Conservation (phyloP, 208 protist genomes). For the Leishmania lainsoni region DNA sequence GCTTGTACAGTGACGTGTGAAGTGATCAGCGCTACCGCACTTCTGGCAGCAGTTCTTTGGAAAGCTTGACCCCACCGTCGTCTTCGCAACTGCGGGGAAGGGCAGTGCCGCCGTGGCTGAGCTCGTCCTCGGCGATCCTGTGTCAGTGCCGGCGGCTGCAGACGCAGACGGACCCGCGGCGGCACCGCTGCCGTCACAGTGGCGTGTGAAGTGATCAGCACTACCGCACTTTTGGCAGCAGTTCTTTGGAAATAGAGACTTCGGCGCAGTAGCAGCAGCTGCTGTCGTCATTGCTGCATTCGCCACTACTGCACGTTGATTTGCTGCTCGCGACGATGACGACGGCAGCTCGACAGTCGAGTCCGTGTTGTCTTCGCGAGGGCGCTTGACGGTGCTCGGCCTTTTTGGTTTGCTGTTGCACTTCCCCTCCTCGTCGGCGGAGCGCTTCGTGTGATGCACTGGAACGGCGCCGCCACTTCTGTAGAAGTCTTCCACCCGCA, state of each 20-base stretch:
- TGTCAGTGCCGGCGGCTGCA: slow-evolving; percentile 2
- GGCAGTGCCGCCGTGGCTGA: background rate
- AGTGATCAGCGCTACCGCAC: slow-evolving; percentile 48
- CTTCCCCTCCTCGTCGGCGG: background rate
- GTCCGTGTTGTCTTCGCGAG: background rate
- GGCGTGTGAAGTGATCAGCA: slow-evolving; percentile 44
- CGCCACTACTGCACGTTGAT: background rate
- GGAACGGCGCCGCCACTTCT: slow-evolving; percentile 55
- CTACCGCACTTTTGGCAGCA: slow-evolving; percentile 55
- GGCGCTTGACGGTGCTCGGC: background rate
- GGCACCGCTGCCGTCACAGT: slow-evolving; percentile 39
- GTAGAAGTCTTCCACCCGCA: slow-evolving; percentile 66
- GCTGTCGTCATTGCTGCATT: background rate
- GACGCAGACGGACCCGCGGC: background rate
- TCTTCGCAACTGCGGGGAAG: no score
- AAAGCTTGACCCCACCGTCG: slow-evolving; percentile 3
- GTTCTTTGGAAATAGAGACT: slow-evolving; percentile 35
- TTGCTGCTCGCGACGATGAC: background rate
- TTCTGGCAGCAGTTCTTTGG: slow-evolving; percentile 52
- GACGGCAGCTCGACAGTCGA: background rate
- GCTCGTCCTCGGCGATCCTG: background rate
- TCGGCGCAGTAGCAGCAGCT: background rate
- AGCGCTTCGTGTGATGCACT: slow-evolving; percentile 25
- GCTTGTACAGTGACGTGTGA: slow-evolving; percentile 45
- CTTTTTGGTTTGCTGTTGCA: slow-evolving; percentile 19